Evolutionary conservation across 2,329 filamentous ascomycete genomes (phyloP).

Genomic region (Aspergillus neotritici): DNA sequence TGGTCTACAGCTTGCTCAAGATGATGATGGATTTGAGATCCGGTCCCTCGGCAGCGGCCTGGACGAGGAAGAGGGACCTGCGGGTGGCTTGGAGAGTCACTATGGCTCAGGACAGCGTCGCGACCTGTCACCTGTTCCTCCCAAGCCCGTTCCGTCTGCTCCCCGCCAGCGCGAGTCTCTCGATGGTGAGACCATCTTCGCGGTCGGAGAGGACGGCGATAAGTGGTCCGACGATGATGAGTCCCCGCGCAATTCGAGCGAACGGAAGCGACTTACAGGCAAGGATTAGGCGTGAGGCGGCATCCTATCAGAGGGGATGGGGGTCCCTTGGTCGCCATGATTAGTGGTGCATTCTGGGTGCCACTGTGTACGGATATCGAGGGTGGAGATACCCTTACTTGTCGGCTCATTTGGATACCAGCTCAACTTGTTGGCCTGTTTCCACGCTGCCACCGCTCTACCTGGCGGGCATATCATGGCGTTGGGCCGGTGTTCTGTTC

Average conservation of each 20-base stretch:
- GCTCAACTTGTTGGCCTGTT: no score
- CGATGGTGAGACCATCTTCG: slow-evolving; percentile 93
- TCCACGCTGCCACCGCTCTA: no score
- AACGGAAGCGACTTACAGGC: slow-evolving; percentile 47
- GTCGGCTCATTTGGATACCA: neutral
- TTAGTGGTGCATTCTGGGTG: neutral
- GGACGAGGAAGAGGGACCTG: slow-evolving; percentile 54
- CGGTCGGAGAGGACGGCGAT: slow-evolving; percentile 79
- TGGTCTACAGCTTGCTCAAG: slow-evolving; percentile 69
- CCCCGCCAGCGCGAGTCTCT: slow-evolving; percentile 55
- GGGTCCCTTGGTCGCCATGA: neutral
- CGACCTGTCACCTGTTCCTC: slow-evolving; percentile 36
- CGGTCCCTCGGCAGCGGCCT: slow-evolving; percentile 76
- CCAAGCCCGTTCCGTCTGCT: slow-evolving; percentile 49
- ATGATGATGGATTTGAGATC: slow-evolving; percentile 97
- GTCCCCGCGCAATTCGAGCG: slow-evolving; percentile 45
- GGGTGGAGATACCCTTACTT: slow-evolving; percentile 3
- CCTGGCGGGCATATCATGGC: no score
- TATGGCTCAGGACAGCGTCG: slow-evolving; percentile 27
- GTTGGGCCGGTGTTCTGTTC: no score
- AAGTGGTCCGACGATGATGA: slow-evolving; percentile 71
- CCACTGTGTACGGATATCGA: slow-evolving; percentile 9
- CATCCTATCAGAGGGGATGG: neutral
- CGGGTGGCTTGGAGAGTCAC: slow-evolving; percentile 34
- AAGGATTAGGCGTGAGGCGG: slow-evolving; percentile 25